Evolutionary conservation across 2,329 filamentous ascomycete genomes (phyloP), one percentile per base, ranked within the genome.

Genomic region (Trichoderma brevicompactum): DNA sequence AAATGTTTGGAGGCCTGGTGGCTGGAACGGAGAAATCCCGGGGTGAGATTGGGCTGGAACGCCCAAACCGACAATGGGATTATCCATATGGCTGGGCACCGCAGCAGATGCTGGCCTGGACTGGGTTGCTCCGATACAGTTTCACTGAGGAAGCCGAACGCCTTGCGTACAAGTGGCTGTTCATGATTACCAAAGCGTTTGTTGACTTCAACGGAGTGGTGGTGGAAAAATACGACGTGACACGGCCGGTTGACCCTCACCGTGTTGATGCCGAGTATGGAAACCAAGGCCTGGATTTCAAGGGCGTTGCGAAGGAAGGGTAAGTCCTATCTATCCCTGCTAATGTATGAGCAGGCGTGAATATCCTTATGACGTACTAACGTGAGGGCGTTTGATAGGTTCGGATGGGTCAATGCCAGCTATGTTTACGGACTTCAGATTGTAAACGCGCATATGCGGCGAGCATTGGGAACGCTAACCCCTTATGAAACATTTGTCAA

Each of bases 201-300:
- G 94, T 97, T 67, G 94, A 99, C 77, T 98, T 94, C 83, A 98
- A 98, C 75, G 95, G 95, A 44, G 93, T 97, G 8, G 94, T 99
- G 1, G 95, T 98, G 6, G 95, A 99, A 79, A 99, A 99, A 81
- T 99, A 99, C 80, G 92, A 99, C 78, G 95, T 99, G 67, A 98
- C 94, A 19, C 83, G 92, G 65, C 89, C 91, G 5, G 88, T 94
- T 65, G 94, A 97, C 73, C 94, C 95, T 43, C 95, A 98, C 79
- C 89, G 91, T 68, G 95, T 98, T 12, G 92, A 96, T 77, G 95
- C 94, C 66, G 95, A 99, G 79, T 99, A 99, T 75, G 95, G 95
- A 7, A 99, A 99, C 78, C 95, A 99, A 77, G 95, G 95, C 2
- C 82, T 91, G 56, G 92, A 97, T 75, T 97, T 98, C 81, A 96